phyloP scores from a whole-genome alignment of 2,329 filamentous ascomycete species.

The Metarhizium album region DNA sequence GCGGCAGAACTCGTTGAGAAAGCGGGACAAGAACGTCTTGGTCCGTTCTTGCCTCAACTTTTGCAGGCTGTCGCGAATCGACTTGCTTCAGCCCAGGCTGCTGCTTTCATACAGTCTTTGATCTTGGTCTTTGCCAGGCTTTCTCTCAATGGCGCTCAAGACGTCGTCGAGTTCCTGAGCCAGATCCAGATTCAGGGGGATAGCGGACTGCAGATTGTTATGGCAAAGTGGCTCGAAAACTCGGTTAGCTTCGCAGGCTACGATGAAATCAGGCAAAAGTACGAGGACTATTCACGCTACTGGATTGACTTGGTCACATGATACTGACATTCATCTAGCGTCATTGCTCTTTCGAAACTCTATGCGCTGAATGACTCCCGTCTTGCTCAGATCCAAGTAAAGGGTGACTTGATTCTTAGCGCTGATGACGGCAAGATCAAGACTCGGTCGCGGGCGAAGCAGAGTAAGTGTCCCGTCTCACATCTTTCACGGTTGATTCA shows the following conservation, averaged over 20 bases:
- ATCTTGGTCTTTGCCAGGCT: constrained; percentile 92
- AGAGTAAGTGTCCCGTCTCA: constrained; percentile 43
- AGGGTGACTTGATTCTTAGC: constrained; percentile 79
- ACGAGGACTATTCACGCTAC: constrained; percentile 23
- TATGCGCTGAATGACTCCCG: constrained; percentile 79
- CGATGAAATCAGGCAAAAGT: constrained; percentile 95
- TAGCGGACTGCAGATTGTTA: constrained; percentile 78
- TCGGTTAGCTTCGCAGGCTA: constrained; percentile 96
- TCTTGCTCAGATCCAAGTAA: constrained; percentile 69
- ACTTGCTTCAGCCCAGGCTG: constrained; percentile 70
- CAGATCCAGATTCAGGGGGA: constrained; percentile 70
- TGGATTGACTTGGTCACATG: not conserved
- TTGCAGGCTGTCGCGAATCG: constrained; percentile 80
- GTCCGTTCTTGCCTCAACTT: constrained; percentile 80
- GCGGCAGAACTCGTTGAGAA: constrained; percentile 94
- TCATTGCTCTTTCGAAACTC: constrained; percentile 85
- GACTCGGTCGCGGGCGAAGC: constrained; percentile 81
- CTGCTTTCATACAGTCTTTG: constrained; percentile 87
- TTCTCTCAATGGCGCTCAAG: constrained; percentile 71
- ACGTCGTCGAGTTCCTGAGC: constrained; percentile 85
- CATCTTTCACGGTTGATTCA: not conserved
- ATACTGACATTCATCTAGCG: constrained; percentile 37
- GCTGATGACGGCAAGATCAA: constrained; percentile 71
- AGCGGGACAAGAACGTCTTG: constrained; percentile 81
- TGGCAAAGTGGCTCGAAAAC: constrained; percentile 95